phyloP scores from a whole-genome alignment of 371 early-diverging fungal species.

The Mucor sp. region DNA sequence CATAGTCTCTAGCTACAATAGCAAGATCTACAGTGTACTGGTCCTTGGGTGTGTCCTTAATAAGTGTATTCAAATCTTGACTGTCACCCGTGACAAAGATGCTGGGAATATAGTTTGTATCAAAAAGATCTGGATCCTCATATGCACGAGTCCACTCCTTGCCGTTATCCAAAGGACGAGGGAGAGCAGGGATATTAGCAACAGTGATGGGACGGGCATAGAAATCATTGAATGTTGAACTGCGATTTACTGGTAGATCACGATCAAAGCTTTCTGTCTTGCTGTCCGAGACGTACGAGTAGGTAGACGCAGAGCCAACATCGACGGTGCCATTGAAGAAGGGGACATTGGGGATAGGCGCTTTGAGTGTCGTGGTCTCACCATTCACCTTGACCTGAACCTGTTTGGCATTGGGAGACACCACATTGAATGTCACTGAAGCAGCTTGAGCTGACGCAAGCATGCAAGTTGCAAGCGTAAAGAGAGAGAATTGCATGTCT shows the following conservation, averaged over 20 bases:
- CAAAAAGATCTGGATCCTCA: slow-evolving; percentile 40
- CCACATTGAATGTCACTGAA: slow-evolving; percentile 45
- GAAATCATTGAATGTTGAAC: slow-evolving; percentile 50
- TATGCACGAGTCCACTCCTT: slow-evolving; percentile 46
- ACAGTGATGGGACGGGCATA: slow-evolving; percentile 52
- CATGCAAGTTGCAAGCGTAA: slow-evolving; percentile 10
- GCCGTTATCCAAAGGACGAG: slow-evolving; percentile 46
- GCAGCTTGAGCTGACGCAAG: slow-evolving; percentile 35
- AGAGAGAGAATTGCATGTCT: slow-evolving; percentile 24
- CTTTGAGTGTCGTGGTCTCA: slow-evolving; percentile 25
- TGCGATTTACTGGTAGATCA: slow-evolving; percentile 19
- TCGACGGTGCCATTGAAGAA: slow-evolving; percentile 48
- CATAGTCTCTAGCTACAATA: slow-evolving; percentile 50
- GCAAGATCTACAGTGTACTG: slow-evolving; percentile 39
- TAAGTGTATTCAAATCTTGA: slow-evolving; percentile 29
- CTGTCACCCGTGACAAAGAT: slow-evolving; percentile 34
- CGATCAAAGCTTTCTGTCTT: slow-evolving; percentile 48
- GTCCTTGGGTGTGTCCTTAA: slow-evolving; percentile 33
- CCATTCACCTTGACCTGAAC: slow-evolving; percentile 52
- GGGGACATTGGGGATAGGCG: slow-evolving; percentile 44
- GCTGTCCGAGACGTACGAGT: slow-evolving; percentile 53
- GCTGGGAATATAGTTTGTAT: slow-evolving; percentile 37
- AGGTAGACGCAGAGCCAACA: slow-evolving; percentile 31
- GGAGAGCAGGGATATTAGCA: slow-evolving; percentile 49
- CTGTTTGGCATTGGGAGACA: slow-evolving; percentile 45